Evolutionary conservation across 805 yeast genomes (phyloP).

Genomic region (Candida mattraensis): DNA sequence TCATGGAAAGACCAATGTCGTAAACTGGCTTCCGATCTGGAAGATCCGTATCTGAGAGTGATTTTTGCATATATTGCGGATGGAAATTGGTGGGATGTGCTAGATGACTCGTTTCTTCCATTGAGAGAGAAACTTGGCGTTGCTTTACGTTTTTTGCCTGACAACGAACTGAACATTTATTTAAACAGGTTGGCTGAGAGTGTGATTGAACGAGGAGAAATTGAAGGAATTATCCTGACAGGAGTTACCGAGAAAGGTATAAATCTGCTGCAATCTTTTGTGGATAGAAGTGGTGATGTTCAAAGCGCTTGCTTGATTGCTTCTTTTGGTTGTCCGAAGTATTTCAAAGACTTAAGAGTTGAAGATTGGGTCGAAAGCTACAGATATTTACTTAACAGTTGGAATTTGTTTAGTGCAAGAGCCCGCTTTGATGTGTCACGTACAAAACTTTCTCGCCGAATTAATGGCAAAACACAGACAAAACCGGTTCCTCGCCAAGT

Average conservation of each 20-base stretch:
- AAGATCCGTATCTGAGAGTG: constrained; percentile 85
- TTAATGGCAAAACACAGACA: constrained; percentile 46
- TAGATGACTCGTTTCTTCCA: constrained; percentile 87
- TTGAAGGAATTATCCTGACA: constrained; percentile 86
- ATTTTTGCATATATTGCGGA: constrained; percentile 93
- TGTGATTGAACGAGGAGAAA: constrained; percentile 76
- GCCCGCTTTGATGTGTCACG: constrained; percentile 86
- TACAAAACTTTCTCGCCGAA: constrained; percentile 57
- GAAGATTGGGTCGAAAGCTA: constrained; percentile 78
- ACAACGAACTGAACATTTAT: constrained; percentile 71
- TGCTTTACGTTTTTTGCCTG: constrained; percentile 82
- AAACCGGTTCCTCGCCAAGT: constrained; percentile 69
- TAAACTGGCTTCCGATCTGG: constrained; percentile 80
- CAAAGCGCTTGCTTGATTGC: constrained; percentile 88
- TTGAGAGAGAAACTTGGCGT: constrained; percentile 87
- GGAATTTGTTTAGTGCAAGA: constrained; percentile 75
- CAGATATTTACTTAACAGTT: constrained; percentile 66
- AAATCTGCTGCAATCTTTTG: constrained; percentile 79
- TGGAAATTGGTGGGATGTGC: constrained; percentile 94
- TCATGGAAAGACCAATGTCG: constrained; percentile 95
- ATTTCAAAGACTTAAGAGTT: constrained; percentile 70
- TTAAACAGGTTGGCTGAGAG: constrained; percentile 66
- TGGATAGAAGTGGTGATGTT: constrained; percentile 84
- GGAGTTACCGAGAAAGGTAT: constrained; percentile 89
- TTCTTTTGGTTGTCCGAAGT: constrained; percentile 80